Base-by-base conservation (phyloP, 2,329 filamentous ascomycete species). In the Calonectria honghensis region DNA sequence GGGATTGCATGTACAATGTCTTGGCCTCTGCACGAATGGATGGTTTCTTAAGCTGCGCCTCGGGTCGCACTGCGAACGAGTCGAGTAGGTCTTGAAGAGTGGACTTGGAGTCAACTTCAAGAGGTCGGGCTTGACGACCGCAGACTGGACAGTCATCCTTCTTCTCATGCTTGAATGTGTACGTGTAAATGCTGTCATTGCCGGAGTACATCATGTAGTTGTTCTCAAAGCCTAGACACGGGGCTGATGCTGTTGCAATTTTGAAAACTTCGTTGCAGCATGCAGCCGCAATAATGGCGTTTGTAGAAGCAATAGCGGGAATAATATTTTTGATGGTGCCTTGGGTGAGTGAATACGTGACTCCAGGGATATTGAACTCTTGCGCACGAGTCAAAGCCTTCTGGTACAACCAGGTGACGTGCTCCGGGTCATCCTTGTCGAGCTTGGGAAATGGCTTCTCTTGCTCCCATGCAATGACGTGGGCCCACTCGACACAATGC, bases 171-270 rank as follows among this genome's bases (percentile, higher is more conserved):
- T 96, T 93, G 84, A 98, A 99, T 0, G 97, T 99, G 85, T 98
- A 98, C 0, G 97, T 99, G 87, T 99, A 99, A 78, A 99, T 94
- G 78, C 94, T 91, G 82, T 98, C 96, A 82, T 98, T 96, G 61
- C 97, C 97, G 16, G 95, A 98, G 85, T 99, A 99, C 95, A 98
- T 98, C 96, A 98, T 98, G 87, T 99, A 99, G 84, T 98, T 98
- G 71, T 94, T 94, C 57, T 94, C 92, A 76, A 92, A 89, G 16
- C 94, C 94, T 20, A 99, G 89, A 77, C 93, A 93, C 0, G 96
- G 95, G 39, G 96, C 97, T 48, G 93, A 92, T 64, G 90, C 92
- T 18, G 95, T 98, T 52, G 94, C 94, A 76, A 99, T 95, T 87
- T 99, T 99, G 87, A 98, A 93, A 2, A 96, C 96, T 85, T 99